Evolutionary conservation across 2,329 filamentous ascomycete genomes (phyloP).

Genomic region (Fusarium nelsonii): DNA sequence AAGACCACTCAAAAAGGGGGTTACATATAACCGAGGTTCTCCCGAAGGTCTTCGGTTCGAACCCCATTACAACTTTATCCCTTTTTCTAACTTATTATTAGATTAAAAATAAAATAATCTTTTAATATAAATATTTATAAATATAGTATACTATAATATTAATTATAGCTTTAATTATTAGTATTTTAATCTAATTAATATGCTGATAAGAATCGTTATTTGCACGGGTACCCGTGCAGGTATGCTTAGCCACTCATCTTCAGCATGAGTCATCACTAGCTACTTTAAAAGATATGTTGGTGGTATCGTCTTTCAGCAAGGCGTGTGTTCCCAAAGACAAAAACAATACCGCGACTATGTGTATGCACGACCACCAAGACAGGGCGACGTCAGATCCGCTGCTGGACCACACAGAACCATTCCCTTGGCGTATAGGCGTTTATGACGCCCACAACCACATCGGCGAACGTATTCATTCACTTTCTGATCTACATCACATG

Average conservation of each 20-base stretch:
- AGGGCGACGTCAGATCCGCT: not conserved
- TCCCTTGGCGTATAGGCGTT: conserved; percentile 41
- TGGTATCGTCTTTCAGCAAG: not conserved
- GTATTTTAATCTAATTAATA: too few relatives aligned
- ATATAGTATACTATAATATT: too few relatives aligned
- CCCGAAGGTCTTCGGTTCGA: too few relatives aligned
- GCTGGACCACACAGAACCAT: conserved; percentile 15
- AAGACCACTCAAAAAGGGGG: too few relatives aligned
- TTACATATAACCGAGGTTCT: too few relatives aligned
- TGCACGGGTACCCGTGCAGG: too few relatives aligned
- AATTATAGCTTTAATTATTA: too few relatives aligned
- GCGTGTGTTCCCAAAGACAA: rapidly evolving
- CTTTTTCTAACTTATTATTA: too few relatives aligned
- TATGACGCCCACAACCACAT: conserved; percentile 53
- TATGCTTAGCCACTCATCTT: not conserved
- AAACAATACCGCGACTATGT: conserved; percentile 12
- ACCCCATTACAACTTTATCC: too few relatives aligned
- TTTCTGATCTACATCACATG: conserved; percentile 21
- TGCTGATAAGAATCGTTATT: too few relatives aligned
- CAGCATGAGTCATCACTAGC: not conserved
- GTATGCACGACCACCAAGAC: conserved; percentile 19
- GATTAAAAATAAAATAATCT: too few relatives aligned
- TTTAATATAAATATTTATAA: too few relatives aligned
- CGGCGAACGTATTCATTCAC: conserved; percentile 24
- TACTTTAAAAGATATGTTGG: not conserved